These are phyloP conservation scores for Lasiosphaeria miniovina DNA, from an alignment of 495 filamentous ascomycete species.

Conservation along the genomic window DNA sequence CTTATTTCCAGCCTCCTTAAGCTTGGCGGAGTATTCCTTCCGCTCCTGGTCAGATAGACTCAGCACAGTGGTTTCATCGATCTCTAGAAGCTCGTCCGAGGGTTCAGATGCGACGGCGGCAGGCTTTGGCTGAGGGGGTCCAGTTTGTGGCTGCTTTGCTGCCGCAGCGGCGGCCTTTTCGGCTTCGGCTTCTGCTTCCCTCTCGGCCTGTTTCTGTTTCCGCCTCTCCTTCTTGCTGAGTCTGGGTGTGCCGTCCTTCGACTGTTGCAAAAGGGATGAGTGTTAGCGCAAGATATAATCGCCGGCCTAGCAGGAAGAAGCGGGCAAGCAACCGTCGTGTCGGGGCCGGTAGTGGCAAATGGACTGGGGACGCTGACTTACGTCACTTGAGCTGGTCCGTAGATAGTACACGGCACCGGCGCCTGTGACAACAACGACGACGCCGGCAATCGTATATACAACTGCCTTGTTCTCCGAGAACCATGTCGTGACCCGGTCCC, in stretches of 20 bases:
- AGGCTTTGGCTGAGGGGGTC: slow-evolving; percentile 37
- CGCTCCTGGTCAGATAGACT: slow-evolving; percentile 68
- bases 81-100: slow-evolving; percentile 77
- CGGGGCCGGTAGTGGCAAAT: neutral
- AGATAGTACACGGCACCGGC: slow-evolving; percentile 93
- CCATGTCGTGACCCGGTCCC: slow-evolving; percentile 89
- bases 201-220: slow-evolving; percentile 70
- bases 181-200: slow-evolving; percentile 55
- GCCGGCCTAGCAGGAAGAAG: neutral
- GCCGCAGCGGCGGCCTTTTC: slow-evolving; percentile 33
- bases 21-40: slow-evolving; percentile 79
- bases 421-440: slow-evolving; percentile 83
- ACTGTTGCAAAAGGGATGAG: slow-evolving; percentile 16
- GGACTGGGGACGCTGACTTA: slow-evolving; percentile 22
- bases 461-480: slow-evolving; percentile 90
- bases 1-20: slow-evolving; percentile 95
- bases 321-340: neutral
- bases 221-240: slow-evolving; percentile 55
- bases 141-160: slow-evolving; percentile 15
- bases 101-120: slow-evolving; percentile 55
- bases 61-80: slow-evolving; percentile 74
- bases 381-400: slow-evolving; percentile 40
- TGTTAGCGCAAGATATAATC: neutral
- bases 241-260: slow-evolving; percentile 36
- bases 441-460: slow-evolving; percentile 93